phyloP scores from a whole-genome alignment of 129 eudicot species.

The Flaveria linearis region DNA sequence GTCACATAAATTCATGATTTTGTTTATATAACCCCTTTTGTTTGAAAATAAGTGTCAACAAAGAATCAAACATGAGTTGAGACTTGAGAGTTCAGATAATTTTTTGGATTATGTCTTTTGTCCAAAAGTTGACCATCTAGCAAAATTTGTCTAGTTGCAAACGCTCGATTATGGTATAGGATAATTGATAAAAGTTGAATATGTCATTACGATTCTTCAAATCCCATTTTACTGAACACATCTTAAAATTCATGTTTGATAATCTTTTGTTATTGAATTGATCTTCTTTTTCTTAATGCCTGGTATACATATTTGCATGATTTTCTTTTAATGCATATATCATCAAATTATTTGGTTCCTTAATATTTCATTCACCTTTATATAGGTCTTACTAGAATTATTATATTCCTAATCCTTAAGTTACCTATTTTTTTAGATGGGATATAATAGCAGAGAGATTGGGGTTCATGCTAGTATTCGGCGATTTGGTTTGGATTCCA shows the following conservation, averaged over 20 bases:
- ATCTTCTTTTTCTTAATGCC: background rate
- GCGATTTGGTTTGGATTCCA: slow-evolving; percentile 97
- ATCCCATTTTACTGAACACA: background rate
- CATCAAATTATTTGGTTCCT: no score
- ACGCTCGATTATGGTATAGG: background rate
- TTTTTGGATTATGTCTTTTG: no score
- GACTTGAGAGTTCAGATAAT: no score
- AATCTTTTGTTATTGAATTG: background rate
- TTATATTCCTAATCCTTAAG: slow-evolving; percentile 11
- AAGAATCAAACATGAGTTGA: background rate
- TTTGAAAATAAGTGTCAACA: background rate
- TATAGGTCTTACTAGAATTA: slow-evolving; percentile 16
- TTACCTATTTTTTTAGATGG: slow-evolving; percentile 58
- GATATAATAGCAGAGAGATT: slow-evolving; percentile 97
- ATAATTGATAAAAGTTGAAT: background rate
- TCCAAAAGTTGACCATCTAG: no score
- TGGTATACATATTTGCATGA: background rate
- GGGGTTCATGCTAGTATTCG: slow-evolving; percentile 98
- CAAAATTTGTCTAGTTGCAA: background rate
- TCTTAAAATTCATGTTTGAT: background rate
- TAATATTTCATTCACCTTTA: slow-evolving; percentile 3
- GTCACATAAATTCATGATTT: background rate
- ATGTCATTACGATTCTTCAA: no score
- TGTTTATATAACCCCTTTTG: background rate
- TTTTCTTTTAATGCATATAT: no score